Evolutionary conservation across 1,284 basidiomycete genomes (phyloP).

Genomic region (Rhodotorula sp.): DNA sequence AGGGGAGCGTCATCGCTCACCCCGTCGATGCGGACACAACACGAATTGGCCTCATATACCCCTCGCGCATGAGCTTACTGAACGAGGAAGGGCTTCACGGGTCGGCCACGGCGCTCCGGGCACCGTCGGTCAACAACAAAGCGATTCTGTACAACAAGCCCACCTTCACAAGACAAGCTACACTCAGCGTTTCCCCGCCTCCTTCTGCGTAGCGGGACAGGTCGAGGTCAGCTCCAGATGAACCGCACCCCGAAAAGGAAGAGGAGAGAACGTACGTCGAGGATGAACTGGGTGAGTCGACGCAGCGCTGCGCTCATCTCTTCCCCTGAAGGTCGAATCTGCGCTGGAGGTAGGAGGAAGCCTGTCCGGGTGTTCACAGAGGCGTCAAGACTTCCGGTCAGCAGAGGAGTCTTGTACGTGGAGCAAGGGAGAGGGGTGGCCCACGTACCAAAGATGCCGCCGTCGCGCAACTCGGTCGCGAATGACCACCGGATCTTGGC

Average conservation of each 20-base stretch:
- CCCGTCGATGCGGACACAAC: too few species aligned
- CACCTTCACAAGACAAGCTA: not conserved
- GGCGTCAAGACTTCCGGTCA: not conserved
- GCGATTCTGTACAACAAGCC: too few species aligned
- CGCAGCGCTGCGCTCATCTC: slow-evolving; percentile 66
- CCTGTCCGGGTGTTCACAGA: slow-evolving; percentile 43
- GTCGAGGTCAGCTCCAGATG: not conserved
- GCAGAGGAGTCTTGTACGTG: too few species aligned
- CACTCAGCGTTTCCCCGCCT: slow-evolving; percentile 4
- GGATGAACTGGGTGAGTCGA: slow-evolving; percentile 68
- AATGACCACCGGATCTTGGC: slow-evolving; percentile 67
- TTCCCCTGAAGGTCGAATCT: slow-evolving; percentile 74
- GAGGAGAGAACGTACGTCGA: slow-evolving; percentile 6
- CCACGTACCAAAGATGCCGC: slow-evolving; percentile 64
- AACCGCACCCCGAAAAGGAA: too few species aligned
- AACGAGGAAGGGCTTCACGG: too few species aligned
- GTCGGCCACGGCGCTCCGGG: too few species aligned
- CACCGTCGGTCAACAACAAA: too few species aligned
- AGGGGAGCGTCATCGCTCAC: too few species aligned
- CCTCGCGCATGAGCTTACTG: too few species aligned
- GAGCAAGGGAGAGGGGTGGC: not conserved
- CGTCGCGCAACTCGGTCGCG: slow-evolving; percentile 73
- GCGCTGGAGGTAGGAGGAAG: slow-evolving; percentile 67
- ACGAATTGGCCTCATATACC: too few species aligned
- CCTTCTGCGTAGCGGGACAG: slow-evolving; percentile 1